Base-by-base conservation (phyloP, 129 eudicot genomes). In the Chrysanthemum lavandulifolium region DNA sequence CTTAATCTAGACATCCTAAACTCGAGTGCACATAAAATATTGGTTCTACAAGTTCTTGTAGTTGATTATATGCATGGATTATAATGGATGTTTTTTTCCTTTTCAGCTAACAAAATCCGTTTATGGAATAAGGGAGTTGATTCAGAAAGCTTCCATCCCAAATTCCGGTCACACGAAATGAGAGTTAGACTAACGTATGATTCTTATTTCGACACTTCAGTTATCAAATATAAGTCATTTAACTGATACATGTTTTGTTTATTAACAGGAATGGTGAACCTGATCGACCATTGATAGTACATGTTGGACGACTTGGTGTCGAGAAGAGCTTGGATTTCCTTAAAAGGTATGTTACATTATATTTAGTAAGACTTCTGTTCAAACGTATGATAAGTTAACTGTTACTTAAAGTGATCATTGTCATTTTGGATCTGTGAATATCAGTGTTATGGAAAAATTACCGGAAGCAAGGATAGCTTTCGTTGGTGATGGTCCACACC, bases 101-200 rank as follows among this genome's bases (percentile, higher is more conserved):
- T 64, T 78, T 70, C 96, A 95, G 99, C 88, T 56, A 85, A 91
- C 71, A 78, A 76, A 67, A 95, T 95, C 67, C 97, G 99, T 19
- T 85, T 91, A 61, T 95, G 99, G 99, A 95, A 95, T 70, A 95
- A 95, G 79, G 99, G 99, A 36, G 97, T 95, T 29, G 99, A 95
- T 78, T 95, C 99, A 25, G 99, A 95, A 53, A 95, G 99, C 83
- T 95, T 95, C 75, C 87, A 95, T 73, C 99, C 99, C 3, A 75
- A 76, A 25, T 95, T 79, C 71, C 89, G 92, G 43, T 90, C 88
- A 36, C 87, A 76, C 36, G 99, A 95, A 68, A 95, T 95, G 99
- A 82, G 99, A 80, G 19, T 91, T 76, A 82, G 85, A 72, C 71
- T 95, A 33, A 95, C 96, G 97, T 86, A 71, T 13, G 79, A 58